Percentiles rank a stretch among this genome's conserved stretches.
Evolutionary conservation across 2,329 filamentous ascomycete species (phyloP).

Genomic region (Epichloe sp.): DNA sequence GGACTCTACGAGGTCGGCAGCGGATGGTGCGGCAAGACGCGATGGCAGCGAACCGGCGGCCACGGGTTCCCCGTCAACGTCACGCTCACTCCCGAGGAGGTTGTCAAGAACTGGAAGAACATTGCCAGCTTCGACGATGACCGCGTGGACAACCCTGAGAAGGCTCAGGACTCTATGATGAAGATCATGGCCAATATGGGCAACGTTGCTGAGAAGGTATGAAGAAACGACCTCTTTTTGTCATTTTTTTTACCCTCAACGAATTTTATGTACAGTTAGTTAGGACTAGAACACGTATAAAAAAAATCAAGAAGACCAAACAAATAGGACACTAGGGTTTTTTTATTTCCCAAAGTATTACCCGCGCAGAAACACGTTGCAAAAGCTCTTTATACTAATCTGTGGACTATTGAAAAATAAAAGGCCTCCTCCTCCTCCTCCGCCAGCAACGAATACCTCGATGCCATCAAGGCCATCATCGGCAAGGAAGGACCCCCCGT

Average conservation of each 20-base stretch:
- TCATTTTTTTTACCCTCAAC: constrained; percentile 5
- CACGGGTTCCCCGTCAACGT: constrained; percentile 85
- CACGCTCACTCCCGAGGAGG: constrained; percentile 70
- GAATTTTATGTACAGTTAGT: constrained; percentile 9
- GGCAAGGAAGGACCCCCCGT: constrained; percentile 56
- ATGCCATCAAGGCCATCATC: constrained; percentile 65
- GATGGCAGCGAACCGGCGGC: constrained; percentile 88
- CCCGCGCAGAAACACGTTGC: not conserved
- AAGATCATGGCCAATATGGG: constrained; percentile 72
- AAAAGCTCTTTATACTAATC: not conserved
- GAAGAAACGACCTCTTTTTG: constrained; percentile 20
- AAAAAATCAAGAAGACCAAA: not conserved
- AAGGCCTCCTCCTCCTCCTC: constrained; percentile 7
- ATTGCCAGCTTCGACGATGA: constrained; percentile 82
- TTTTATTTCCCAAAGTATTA: not conserved
- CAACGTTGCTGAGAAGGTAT: constrained; percentile 59
- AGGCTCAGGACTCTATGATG: constrained; percentile 61
- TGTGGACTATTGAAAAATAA: not conserved
- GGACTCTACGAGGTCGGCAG: constrained; percentile 89
- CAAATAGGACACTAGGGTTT: not conserved
- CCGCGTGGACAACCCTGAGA: constrained; percentile 74
- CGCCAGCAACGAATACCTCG: constrained; percentile 51
- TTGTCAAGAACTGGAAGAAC: constrained; percentile 60
- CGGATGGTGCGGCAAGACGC: constrained; percentile 81
- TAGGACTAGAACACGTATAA: constrained; percentile 9